phyloP scores from a whole-genome alignment of 2,329 filamentous ascomycete species.

The Coniochaeta sp. region DNA sequence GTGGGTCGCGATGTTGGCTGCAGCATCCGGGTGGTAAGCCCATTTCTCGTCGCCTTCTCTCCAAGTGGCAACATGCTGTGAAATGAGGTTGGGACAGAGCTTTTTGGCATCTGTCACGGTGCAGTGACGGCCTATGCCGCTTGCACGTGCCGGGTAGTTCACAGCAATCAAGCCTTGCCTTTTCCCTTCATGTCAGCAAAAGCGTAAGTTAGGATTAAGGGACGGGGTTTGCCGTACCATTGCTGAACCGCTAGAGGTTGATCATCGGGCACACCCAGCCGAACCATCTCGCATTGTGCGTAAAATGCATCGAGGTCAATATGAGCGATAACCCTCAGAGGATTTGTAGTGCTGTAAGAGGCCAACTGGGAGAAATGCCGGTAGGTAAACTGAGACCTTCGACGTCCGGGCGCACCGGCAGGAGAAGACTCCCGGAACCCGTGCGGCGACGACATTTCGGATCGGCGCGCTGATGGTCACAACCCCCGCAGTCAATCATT shows the following conservation, averaged over 20 bases:
- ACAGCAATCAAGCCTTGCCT: conserved; percentile 91
- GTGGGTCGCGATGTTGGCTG: conserved; percentile 72
- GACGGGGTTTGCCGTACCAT: conserved; percentile 46
- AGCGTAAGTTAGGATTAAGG: conserved; percentile 3
- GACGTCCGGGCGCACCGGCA: conserved; percentile 20
- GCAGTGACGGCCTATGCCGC: conserved; percentile 73
- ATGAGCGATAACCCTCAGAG: conserved; percentile 81
- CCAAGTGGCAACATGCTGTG: conserved; percentile 94
- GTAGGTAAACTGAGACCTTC: conserved; percentile 72
- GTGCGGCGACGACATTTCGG: conserved; percentile 16
- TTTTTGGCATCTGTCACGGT: conserved; percentile 76
- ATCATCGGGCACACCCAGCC: conserved; percentile 66
- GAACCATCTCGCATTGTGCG: conserved; percentile 89
- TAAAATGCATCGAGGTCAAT: conserved; percentile 98
- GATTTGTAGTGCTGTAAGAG: conserved; percentile 62
- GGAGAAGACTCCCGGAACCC: conserved; percentile 28
- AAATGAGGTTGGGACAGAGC: conserved; percentile 73
- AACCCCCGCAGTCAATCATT: not conserved
- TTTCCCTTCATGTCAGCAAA: not conserved
- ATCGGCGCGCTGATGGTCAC: conserved; percentile 15
- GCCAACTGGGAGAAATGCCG: conserved; percentile 73
- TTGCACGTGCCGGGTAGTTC: conserved; percentile 85
- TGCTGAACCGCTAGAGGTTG: conserved; percentile 89
- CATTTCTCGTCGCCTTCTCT: conserved; percentile 85
- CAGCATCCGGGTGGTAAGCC: conserved; percentile 81